Base-by-base conservation (phyloP, 2,329 filamentous ascomycete species). In the Fusarium subtropicale region DNA sequence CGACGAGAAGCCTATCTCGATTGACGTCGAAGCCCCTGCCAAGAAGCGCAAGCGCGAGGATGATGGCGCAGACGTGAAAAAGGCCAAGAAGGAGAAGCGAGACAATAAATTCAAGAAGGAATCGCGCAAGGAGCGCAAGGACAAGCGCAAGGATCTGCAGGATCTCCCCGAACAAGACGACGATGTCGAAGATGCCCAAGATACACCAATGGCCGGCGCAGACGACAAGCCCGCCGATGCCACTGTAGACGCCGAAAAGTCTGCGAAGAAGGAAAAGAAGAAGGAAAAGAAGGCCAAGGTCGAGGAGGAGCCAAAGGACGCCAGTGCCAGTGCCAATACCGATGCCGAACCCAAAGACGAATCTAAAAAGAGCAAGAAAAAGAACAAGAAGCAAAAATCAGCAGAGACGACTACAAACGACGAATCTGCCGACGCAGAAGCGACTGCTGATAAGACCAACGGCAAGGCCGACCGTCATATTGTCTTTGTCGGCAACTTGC, bases 401-500 rank as follows among this genome's bases (percentile, higher is more conserved):
- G 45, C 62, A 28, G 58, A 66, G 33, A 67, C 68, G 58, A 59
- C 68, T 31, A 50, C 65, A 26, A 63, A 68, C 33, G 53, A 56
- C 34, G 60, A 63, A 7, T 33, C 64, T 39, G 47, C 45, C 20
- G 51, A 33, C 51, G 38, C 58, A 12, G 56, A 46, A 57, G 67
- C 63, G 64, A 58, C 64, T 26, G 54, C 71, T 28, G 66, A 66
- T 15, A 62, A 65, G n/a, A 48, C 68, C 30, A 74, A 68, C 33
- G 47, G 66, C 36, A 75, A 78, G 50, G 60, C 65, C 47, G 74
- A 76, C 56, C 76, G 76, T 36, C 70, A 74, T 74, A 81, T 79
- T 63, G 73, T 76, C 71, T 77, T 76, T 34, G 69, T 75, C 22
- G 93, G 95, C 78, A 97, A 97, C 82, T 90, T 98, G 8, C 95